These are phyloP conservation scores for Salix suchowensis DNA, from an alignment of 345 rosid genomes.

Conservation along the genomic window DNA sequence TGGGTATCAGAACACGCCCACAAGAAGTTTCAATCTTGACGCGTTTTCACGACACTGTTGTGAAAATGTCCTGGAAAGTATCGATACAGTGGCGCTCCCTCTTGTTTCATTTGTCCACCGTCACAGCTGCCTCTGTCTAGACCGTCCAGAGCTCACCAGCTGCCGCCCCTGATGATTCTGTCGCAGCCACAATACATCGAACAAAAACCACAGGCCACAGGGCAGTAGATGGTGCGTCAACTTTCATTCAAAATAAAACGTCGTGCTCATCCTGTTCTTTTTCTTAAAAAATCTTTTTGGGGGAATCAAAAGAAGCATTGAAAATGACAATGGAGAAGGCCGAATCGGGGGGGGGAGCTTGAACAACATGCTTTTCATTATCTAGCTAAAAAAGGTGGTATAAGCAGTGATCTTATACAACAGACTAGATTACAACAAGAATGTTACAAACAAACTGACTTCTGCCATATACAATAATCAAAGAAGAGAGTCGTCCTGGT, in stretches of 20 bases:
- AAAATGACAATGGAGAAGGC: not conserved
- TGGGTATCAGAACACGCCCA: not conserved
- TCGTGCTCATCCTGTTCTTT: not conserved
- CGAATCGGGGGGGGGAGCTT: not conserved
- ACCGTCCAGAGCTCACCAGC: not conserved
- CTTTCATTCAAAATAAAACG: no score
- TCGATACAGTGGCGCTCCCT: not conserved
- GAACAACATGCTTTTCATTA: constrained; percentile 3
- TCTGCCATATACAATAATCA: constrained; percentile 31
- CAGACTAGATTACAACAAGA: constrained; percentile 19
- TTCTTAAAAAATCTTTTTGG: no score
- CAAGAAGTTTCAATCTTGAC: not conserved
- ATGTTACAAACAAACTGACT: constrained; percentile 12
- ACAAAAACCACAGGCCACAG: no score
- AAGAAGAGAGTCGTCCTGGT: constrained; percentile 5
- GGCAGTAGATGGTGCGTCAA: not conserved
- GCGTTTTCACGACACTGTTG: not conserved
- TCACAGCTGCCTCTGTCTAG: not conserved
- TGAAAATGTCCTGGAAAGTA: not conserved
- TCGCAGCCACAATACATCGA: no score
- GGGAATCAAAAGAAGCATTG: not conserved
- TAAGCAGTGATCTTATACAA: constrained; percentile 16
- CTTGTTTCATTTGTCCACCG: no score
- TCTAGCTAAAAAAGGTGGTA: not conserved
- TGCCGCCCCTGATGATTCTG: not conserved